Evolutionary conservation across 169 alveolate species (phyloP).

Genomic region (Plasmodium berghei): DNA sequence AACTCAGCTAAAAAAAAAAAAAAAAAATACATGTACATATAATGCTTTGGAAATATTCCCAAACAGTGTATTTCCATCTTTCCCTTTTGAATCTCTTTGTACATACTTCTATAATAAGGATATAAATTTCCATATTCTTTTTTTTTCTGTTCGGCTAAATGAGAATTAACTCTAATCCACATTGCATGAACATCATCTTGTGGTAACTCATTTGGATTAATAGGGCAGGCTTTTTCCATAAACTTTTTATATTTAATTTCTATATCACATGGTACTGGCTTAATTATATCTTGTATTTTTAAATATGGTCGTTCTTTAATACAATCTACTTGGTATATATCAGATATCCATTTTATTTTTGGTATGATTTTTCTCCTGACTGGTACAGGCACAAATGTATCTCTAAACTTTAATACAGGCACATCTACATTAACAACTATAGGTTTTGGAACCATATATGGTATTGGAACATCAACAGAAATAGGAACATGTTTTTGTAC

Average conservation of each 20-base stretch:
- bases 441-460: conserved; percentile 91
- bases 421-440: conserved; percentile 89
- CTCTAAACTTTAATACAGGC: conserved; percentile 90
- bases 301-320: conserved; percentile 88
- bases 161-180: conserved; percentile 92
- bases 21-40: not conserved
- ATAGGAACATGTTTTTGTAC: conserved; percentile 87
- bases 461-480: conserved; percentile 90
- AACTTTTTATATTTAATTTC: conserved; percentile 85
- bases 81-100: not conserved
- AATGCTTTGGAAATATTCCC: not conserved
- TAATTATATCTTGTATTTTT: conserved; percentile 87
- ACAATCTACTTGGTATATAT: conserved; percentile 89
- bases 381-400: conserved; percentile 90
- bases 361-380: conserved; percentile 89
- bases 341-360: conserved; percentile 88
- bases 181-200: conserved; percentile 91
- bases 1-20: conserved; percentile 4
- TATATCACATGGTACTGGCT: conserved; percentile 89
- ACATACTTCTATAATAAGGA: conserved; percentile 53
- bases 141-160: conserved; percentile 81
- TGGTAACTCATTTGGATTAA: conserved; percentile 89
- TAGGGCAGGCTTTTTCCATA: conserved; percentile 86
- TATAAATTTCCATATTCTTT: conserved; percentile 52
- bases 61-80: not conserved